Base-by-base conservation (phyloP, 2,329 filamentous ascomycete genomes). In the Colletotrichum karsti region DNA sequence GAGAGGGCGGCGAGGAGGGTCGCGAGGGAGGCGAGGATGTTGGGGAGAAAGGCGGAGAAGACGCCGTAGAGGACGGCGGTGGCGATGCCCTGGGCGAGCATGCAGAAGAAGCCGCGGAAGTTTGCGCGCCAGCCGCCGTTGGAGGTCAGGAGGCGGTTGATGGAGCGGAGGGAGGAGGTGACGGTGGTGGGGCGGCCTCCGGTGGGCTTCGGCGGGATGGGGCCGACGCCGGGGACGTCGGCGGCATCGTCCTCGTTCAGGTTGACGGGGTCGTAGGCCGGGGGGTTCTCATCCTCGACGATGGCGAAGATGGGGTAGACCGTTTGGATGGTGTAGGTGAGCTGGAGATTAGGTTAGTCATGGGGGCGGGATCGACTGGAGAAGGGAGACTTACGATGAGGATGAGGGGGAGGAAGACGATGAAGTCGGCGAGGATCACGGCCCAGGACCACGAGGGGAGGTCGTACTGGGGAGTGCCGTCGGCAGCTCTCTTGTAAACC, bases 91-190 rank as follows among this genome's bases (percentile, higher is more conserved):
- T 85, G 76, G 62, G 82, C 78, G 5, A 88, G 9, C 58, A 77
- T 78, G 75, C 85, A 87, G 64, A 81, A 77, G 39, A 93, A 76
- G 63, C 93, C 94, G 69, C 93, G 91, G 85, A 93, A 92, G 74
- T 88, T 85, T 65, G 91, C 87, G 67, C 82, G 82, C 79, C 86
- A 87, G 70, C 94, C 93, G 68, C 86, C 90, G 71, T 88, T 81
- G 51, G 87, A 81, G 71, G 84, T 84, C 48, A 98, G 85, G 69
- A 87, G 80, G 42, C 84, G 82, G 77, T 82, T 79, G 65, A 83
- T 86, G 73, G 81, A 79, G 72, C 85, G 84, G 73, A 88, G 74
- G 58, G 84, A 87, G 28, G 84, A 81, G 20, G 85, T 88, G 72
- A 87, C 77, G 69, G 82, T 81, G 68, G 75, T 77, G 56, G 76